These are phyloP conservation scores for Blastomyces silverae DNA, from an alignment of 2,329 filamentous ascomycete species.

Conservation along the genomic window DNA sequence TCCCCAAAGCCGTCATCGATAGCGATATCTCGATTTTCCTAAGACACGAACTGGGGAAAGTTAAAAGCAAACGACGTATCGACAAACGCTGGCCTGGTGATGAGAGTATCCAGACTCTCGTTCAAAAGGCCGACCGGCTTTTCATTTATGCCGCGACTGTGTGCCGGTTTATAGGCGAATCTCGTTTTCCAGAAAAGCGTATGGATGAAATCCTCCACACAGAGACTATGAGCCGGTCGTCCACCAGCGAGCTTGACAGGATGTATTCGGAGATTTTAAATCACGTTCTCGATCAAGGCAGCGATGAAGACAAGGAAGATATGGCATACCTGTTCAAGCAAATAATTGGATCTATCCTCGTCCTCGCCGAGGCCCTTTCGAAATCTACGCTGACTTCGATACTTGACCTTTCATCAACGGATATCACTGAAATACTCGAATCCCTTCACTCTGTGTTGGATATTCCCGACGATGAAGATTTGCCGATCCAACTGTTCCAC, in stretches of 20 bases:
- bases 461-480: constrained; percentile 19
- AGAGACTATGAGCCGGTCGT: constrained; percentile 3
- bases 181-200: constrained; percentile 16
- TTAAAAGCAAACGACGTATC: constrained; percentile 16
- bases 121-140: constrained; percentile 21
- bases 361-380: constrained; percentile 22
- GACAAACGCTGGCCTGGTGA: constrained; percentile 15
- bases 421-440: constrained; percentile 20
- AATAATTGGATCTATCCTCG: constrained; percentile 22
- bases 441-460: constrained; percentile 25
- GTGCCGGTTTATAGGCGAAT: constrained; percentile 25
- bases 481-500: constrained; percentile 25
- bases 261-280: constrained; percentile 17
- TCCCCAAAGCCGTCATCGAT: constrained; percentile 23
- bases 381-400: constrained; percentile 20
- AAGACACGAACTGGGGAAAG: constrained; percentile 20
- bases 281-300: constrained; percentile 6
- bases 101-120: constrained; percentile 19
- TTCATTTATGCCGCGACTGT: constrained; percentile 28
- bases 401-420: constrained; percentile 18
- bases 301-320: constrained; percentile 10
- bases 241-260: constrained; percentile 14
- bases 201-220: constrained; percentile 15
- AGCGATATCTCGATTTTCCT: constrained; percentile 28
- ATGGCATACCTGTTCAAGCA: constrained; percentile 20